Conservation (phyloP, 139 green algal species). For the Chlorella sp. region DNA sequence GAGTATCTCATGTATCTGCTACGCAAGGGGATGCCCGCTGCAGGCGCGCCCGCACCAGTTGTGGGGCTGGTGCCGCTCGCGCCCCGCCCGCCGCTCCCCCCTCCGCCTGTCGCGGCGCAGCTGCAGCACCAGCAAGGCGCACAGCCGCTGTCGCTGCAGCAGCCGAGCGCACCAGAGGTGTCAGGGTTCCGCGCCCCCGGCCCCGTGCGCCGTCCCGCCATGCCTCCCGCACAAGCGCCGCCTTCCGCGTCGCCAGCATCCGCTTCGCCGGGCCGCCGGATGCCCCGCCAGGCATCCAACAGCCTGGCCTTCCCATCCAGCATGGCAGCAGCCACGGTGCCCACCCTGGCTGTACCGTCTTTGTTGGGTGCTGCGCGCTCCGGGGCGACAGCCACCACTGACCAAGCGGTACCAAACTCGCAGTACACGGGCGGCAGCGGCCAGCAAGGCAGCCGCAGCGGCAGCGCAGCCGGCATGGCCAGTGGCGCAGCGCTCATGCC, state of each 20-base stretch:
- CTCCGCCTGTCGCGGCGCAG: neutral
- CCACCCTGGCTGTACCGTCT: neutral
- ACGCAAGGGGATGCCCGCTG: neutral
- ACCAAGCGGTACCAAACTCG: constrained; percentile 2
- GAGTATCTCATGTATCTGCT: constrained; percentile 39
- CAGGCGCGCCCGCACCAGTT: neutral
- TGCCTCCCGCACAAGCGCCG: neutral
- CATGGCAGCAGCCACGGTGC: constrained; percentile 8
- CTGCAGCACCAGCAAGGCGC: neutral
- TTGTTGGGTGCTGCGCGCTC: neutral
- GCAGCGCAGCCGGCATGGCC: neutral
- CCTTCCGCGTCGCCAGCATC: neutral
- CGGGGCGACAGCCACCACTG: neutral
- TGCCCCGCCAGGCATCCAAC: constrained; percentile 3
- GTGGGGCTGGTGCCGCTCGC: neutral
- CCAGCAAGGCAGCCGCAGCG: neutral
- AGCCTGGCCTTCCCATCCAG: neutral
- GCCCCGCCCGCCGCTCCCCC: neutral
- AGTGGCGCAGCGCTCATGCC: neutral
- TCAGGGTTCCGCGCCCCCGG: constrained; percentile 5
- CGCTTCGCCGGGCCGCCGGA: neutral
- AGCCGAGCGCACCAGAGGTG: neutral
- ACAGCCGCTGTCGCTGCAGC: neutral
- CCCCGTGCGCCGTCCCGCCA: constrained; percentile 5
- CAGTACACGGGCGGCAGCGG: neutral